Base-by-base conservation (phyloP, 192 early-diverging fungal genomes). In the Entophlyctis helioformis region DNA sequence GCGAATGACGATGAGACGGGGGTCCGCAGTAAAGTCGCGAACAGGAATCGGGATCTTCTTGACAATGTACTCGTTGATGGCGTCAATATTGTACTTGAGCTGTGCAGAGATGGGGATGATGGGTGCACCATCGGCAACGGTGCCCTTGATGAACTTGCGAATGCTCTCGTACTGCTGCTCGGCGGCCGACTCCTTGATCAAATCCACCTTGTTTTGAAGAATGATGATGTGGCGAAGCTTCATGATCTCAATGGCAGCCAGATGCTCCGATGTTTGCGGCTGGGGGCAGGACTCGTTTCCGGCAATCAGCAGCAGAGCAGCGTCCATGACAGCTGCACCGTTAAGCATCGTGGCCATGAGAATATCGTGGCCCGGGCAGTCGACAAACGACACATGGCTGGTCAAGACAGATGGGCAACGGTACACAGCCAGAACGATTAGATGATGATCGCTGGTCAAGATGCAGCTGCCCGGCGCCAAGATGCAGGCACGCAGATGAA, bases 281-380 rank as follows among this genome's bases (percentile, higher is more conserved):
- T 98, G 95, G 32, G 95, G 95, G 72, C 95, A 96, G 11, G 83
- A 78, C 72, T 96, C 95, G 68, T 98, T 98, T 50, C 85, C 95
- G 3, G 95, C 93, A 73, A 98, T 86, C 54, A 98, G 71, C 36
- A 98, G 77, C 53, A 98, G 64, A 4, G 95, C 95, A 35, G 93
- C 93, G 72, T 97, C 94, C 94, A 97, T 97, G 46, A 97, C 91
- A 23, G 93, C 93, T 44, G 65, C 65, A 23, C 95, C 95, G 74
- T 89, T 94, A 50, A 98, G 73, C 95, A 98, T 96, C 47, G 91
- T 96, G 27, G 91, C 87, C 95, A 95, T 96, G 51, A 96, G 84
- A 85, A 96, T 87, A 70, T 98, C 95, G 87, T 98, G 93, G 35
- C 95, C 95, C 23, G 95, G 93, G 62, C 95, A 96, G 71, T 96